A percentile compares a stretch with the other conserved stretches of the same genome.
phyloP scores from a whole-genome alignment of 2,329 filamentous ascomycete species.

The Zelopaecilomyces penicillatus region DNA sequence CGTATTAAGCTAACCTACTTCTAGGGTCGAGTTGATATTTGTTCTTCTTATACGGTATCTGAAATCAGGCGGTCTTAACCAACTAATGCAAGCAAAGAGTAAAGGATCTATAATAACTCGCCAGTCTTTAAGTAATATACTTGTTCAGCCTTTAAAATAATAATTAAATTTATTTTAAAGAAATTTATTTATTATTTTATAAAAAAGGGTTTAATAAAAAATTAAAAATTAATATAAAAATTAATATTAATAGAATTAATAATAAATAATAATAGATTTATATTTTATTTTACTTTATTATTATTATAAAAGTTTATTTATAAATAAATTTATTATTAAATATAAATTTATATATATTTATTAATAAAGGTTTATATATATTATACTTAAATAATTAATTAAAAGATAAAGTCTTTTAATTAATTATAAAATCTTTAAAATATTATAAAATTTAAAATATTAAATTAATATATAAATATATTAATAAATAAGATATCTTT shows the following conservation, averaged over 20 bases:
- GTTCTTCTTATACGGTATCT: slow-evolving; percentile 79
- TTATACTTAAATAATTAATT: too few relatives aligned
- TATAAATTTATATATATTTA: neutral
- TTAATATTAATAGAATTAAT: too few relatives aligned
- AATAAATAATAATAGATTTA: neutral
- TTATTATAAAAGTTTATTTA: neutral
- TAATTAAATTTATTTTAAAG: neutral
- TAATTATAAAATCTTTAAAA: too few relatives aligned
- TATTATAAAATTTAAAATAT: neutral
- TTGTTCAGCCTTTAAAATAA: too few relatives aligned
- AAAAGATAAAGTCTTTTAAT: too few relatives aligned
- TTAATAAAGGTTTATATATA: too few relatives aligned
- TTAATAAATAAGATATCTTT: neutral
- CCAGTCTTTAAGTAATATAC: neutral
- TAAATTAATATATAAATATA: neutral
- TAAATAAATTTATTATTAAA: neutral
- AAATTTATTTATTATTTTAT: neutral
- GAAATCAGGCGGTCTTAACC: slow-evolving; percentile 58
- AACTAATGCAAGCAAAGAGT: slow-evolving; percentile 59
- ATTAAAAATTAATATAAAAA: too few relatives aligned
- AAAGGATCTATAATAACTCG: slow-evolving; percentile 41
- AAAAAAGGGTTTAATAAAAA: too few relatives aligned
- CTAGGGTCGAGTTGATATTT: slow-evolving; percentile 79
- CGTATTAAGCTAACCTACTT: slow-evolving; percentile 11
- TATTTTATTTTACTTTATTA: neutral